These are phyloP conservation scores for Ogataea naganishii DNA, from an alignment of 805 yeast genomes.

Conservation along the genomic window DNA sequence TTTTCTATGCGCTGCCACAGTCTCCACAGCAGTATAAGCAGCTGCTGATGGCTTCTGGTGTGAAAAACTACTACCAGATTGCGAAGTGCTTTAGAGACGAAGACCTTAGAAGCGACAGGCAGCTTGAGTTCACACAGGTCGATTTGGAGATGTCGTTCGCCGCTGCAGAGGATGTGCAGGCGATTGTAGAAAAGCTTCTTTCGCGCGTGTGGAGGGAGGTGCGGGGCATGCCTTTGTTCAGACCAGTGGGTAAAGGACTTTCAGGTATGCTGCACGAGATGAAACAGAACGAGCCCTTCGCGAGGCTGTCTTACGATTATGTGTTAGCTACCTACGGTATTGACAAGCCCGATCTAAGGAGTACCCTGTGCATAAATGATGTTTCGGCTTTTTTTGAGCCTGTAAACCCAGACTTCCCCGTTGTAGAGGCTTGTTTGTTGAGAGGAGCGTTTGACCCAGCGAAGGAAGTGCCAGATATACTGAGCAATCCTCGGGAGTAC, in stretches of 20 bases:
- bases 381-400: slow-evolving; percentile 33
- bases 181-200: slow-evolving; percentile 52
- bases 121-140: slow-evolving; percentile 96
- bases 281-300: slow-evolving; percentile 20
- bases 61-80: slow-evolving; percentile 76
- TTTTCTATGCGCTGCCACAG: slow-evolving; percentile 88
- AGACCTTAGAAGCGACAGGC: slow-evolving; percentile 89
- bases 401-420: slow-evolving; percentile 40
- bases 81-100: slow-evolving; percentile 96
- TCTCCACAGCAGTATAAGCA: slow-evolving; percentile 98
- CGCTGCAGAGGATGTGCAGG: slow-evolving; percentile 55
- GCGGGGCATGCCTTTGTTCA: slow-evolving; percentile 30
- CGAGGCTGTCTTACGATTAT: slow-evolving; percentile 51
- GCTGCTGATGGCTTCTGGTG: slow-evolving; percentile 88
- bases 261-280: slow-evolving; percentile 22
- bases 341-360: slow-evolving; percentile 90
- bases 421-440: slow-evolving; percentile 67
- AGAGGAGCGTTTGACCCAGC: slow-evolving; percentile 33
- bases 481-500: slow-evolving; percentile 35
- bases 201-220: slow-evolving; percentile 45
- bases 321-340: slow-evolving; percentile 75
- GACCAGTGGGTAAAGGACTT: slow-evolving; percentile 23
- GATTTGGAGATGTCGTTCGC: slow-evolving; percentile 92
- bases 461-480: slow-evolving; percentile 19
- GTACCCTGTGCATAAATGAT: slow-evolving; percentile 39